Conservation (phyloP, 306 rosid species). For the Cicer pinnatifidum region DNA sequence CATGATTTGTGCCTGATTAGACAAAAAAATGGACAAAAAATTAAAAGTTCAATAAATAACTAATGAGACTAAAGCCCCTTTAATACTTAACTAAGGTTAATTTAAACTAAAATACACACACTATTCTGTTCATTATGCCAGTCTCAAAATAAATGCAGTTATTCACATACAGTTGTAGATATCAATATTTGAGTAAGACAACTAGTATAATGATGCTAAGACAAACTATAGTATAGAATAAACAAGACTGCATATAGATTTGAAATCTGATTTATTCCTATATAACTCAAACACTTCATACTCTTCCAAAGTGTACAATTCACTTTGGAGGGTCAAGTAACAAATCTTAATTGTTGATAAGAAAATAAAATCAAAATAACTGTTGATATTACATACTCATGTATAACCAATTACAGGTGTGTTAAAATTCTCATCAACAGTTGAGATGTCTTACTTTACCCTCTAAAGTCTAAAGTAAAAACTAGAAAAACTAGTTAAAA, state of each 20-base stretch:
- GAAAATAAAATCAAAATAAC: neutral
- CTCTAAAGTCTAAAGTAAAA: constrained; percentile 16
- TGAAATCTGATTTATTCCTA: neutral
- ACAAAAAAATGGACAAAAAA: constrained; percentile 40
- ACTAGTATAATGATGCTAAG: constrained; percentile 17
- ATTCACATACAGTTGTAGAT: constrained; percentile 16
- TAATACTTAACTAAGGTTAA: neutral
- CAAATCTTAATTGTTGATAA: neutral
- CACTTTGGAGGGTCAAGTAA: neutral
- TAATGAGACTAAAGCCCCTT: neutral
- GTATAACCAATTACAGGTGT: neutral
- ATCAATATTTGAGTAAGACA: constrained; percentile 11
- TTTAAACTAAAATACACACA: constrained; percentile 23
- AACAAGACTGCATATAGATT: constrained; percentile 12
- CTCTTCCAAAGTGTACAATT: neutral
- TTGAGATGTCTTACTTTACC: neutral
- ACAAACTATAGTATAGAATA: neutral
- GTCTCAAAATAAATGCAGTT: neutral
- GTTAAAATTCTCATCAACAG: constrained; percentile 1
- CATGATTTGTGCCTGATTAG: constrained; percentile 91
- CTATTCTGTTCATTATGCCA: neutral
- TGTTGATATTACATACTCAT: neutral
- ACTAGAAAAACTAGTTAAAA: neutral
- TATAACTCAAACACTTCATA: constrained; percentile 7
- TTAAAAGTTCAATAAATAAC: constrained; percentile 33